Base-by-base conservation (phyloP, 2,329 filamentous ascomycete species). In the Xylaria polymorpha region DNA sequence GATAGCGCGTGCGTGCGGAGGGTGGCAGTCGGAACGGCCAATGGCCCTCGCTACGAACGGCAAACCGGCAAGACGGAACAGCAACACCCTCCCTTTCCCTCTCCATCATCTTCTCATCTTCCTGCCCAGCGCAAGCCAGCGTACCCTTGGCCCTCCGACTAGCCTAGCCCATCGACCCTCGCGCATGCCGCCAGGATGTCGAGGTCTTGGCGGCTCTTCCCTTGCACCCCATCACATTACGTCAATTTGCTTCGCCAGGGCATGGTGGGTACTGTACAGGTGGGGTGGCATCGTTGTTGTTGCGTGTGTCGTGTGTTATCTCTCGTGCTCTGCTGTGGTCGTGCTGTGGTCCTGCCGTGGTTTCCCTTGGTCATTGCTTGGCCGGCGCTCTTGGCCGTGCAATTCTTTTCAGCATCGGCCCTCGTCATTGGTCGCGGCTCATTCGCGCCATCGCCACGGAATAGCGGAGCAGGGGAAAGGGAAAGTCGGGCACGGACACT, bases 191-290 rank as follows among this genome's bases (percentile, higher is more conserved):
- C 62, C 46, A 59, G 55, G 51, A 53, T 56, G 29, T 63, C 67
- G 44, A 41, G 20, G 46, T 50, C 56, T 66, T 67, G 64, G 71
- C 56, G 9, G 41, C 8, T 74, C 59, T 56, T 39, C 50, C 39
- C 22, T 56, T 46, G 64, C 53, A 14, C 57, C 61, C 72, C 68
- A 73, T 72, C 70, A 65, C 69, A 73, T 76, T 72, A 76, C 74
- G 73, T 74, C 70, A 72, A 70, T 55, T 20, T 56, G 20, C 66
- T 59, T 55, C 51, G 60, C 65, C 51, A 43, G n/a, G n/a, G 10
- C 18, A 18, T 44, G 50, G 62, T 71, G 65, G 57, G 37, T 62
- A 55, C 50, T 3, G 25, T 29, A 29, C 25, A 29, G 41, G 64
- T 65, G 62, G 50, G 51, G 67, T 61, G 50, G 56, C 61, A 35